phyloP scores from a whole-genome alignment of 228 moss, liverwort and hornwort species.

The Sphagnum fallax region DNA sequence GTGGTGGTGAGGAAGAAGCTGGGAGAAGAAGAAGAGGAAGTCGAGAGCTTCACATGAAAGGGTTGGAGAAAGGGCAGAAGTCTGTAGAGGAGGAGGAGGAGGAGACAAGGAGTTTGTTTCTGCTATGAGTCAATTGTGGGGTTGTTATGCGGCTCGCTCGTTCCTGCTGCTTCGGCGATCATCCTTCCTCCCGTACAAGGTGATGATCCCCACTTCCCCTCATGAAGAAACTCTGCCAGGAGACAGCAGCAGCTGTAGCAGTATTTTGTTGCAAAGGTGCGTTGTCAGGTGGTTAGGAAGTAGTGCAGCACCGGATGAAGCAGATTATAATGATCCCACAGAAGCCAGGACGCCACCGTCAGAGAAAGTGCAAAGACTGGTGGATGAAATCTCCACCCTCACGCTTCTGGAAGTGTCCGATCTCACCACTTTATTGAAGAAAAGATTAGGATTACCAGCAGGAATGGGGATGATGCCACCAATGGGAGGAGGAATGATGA shows the following conservation, averaged over 20 bases:
- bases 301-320: constrained; percentile 51
- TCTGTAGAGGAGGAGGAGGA: constrained; percentile 8
- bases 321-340: constrained; percentile 44
- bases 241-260: not conserved
- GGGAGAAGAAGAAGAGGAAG: not conserved
- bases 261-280: not conserved
- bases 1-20: not conserved
- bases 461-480: constrained; percentile 26
- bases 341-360: constrained; percentile 57
- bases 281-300: not conserved
- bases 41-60: not conserved
- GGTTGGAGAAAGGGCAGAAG: constrained; percentile 3
- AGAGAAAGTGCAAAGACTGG: constrained; percentile 65
- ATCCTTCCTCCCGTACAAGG: too few relatives aligned
- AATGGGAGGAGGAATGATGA: constrained; percentile 23
- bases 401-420: constrained; percentile 72
- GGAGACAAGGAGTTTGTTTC: constrained; percentile 4
- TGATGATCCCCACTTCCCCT: constrained; percentile 3
- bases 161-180: not conserved
- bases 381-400: constrained; percentile 61
- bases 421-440: constrained; percentile 58
- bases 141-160: constrained; percentile 26
- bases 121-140: constrained; percentile 61
- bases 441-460: constrained; percentile 51
- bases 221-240: not conserved